Conservation (phyloP, 176 grass and related monocot species). For the Oryza glaberrima region DNA sequence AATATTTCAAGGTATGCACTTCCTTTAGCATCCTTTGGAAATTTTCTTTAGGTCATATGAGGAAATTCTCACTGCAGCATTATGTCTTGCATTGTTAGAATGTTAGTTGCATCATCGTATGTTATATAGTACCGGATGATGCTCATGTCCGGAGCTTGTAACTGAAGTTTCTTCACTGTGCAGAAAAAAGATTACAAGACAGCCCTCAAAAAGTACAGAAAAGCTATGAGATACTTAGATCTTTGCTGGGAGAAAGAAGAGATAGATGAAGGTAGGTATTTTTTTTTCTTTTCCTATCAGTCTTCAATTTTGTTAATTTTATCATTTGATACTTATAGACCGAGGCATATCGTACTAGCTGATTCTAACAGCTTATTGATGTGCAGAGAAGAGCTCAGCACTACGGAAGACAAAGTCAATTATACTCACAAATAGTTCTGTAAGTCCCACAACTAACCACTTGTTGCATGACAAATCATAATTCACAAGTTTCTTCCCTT, state of each 20-base stretch:
- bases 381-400: conserved; percentile 72
- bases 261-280: conserved; percentile 59
- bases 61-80: not conserved
- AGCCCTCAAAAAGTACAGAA: conserved; percentile 83
- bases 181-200: conserved; percentile 83
- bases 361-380: conserved; percentile 45
- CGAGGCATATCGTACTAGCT: conserved; percentile 8
- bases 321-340: not conserved
- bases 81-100: not conserved
- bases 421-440: conserved; percentile 96
- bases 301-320: conserved; percentile 35
- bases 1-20: conserved; percentile 65
- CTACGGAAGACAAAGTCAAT: conserved; percentile 91
- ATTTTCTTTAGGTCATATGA: conserved; percentile 8
- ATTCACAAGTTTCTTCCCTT: conserved; percentile 22
- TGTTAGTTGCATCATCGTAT: not conserved
- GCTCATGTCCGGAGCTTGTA: conserved; percentile 8
- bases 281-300: not conserved
- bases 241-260: conserved; percentile 83
- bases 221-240: conserved; percentile 74
- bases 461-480: conserved; percentile 34
- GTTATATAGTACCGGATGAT: not conserved
- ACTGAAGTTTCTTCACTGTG: conserved; percentile 39
- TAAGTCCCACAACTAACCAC: conserved; percentile 52
- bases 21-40: conserved; percentile 15